Percentiles rank a stretch among this genome's conserved stretches.
These are phyloP conservation scores for Rosa hybrid DNA, from an alignment of 331 rosid species.

Conservation along the genomic window DNA sequence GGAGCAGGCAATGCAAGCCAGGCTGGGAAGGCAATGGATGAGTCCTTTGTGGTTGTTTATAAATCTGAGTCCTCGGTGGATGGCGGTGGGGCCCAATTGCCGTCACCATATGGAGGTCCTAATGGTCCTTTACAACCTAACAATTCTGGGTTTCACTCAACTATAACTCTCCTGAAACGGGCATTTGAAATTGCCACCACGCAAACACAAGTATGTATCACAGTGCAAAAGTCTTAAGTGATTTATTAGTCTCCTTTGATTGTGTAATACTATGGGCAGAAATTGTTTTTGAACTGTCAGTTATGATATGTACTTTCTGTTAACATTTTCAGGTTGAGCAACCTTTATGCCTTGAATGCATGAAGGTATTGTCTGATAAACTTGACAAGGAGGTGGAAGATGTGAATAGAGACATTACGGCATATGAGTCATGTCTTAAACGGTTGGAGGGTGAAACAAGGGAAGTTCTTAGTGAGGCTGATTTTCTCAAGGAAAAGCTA, in stretches of 20 bases:
- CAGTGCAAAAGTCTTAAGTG: slow-evolving; percentile 9
- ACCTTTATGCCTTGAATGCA: slow-evolving; percentile 96
- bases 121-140: slow-evolving; percentile 61
- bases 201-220: slow-evolving; percentile 71
- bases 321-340: slow-evolving; percentile 75
- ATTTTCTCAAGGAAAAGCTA: slow-evolving; percentile 89
- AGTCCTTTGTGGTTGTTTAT: slow-evolving; percentile 89
- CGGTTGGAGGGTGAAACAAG: slow-evolving; percentile 81
- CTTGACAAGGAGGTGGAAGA: slow-evolving; percentile 96
- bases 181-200: slow-evolving; percentile 95
- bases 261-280: not conserved
- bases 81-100: slow-evolving; percentile 61
- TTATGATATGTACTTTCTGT: slow-evolving; percentile 23
- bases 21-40: slow-evolving; percentile 84
- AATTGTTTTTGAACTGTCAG: slow-evolving; percentile 8
- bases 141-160: slow-evolving; percentile 75
- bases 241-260: not conserved
- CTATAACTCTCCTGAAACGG: slow-evolving; percentile 69
- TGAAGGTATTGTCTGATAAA: slow-evolving; percentile 87
- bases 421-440: slow-evolving; percentile 86
- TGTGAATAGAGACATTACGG: slow-evolving; percentile 81
- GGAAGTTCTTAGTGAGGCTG: slow-evolving; percentile 86
- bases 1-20: slow-evolving; percentile 48
- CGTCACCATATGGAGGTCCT: slow-evolving; percentile 52
- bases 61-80: slow-evolving; percentile 78